Base-by-base conservation (phyloP, 2,329 filamentous ascomycete species). In the Aspergillus fijiensis region DNA sequence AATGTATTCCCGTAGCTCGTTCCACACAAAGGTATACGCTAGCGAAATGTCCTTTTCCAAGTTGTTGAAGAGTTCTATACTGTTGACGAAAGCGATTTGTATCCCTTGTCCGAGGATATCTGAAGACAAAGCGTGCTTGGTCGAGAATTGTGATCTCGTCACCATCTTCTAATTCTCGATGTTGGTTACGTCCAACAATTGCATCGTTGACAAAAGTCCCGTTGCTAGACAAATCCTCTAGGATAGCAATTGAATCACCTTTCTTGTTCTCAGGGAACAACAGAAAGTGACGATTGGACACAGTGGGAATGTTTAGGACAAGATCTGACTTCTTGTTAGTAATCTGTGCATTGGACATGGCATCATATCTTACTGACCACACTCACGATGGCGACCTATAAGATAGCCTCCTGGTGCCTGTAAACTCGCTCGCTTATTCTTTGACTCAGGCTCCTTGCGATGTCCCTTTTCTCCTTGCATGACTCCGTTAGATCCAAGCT, bases 191-290 rank as follows among this genome's bases (percentile, higher is more conserved):
- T 25, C 95, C 95, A 25, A 99, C 86, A 31, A 96, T 84, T 16
- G 88, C 89, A 69, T 97, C 92, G 71, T 98, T 98, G 68, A 99
- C 89, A 72, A 93, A 99, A 0, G 96, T 99, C 54, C 95, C 95
- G 73, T 99, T 99, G 72, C 88, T 95, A 6, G 95, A 99, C 21
- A 98, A 79, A 74, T 99, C 95, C 74, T 99, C 93, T 5, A 99
- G 77, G 12, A 98, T 85, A 9, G 92, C 94, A 48, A 87, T 77
- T 0, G 81, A 72, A 63, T 82, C 81, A 35, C 86, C 84, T 54
- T 80, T 78, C 63, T 81, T 84, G 65, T 84, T 86, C 71, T 88
- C 84, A 53, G 80, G 73, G 66, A 82, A 80, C 56, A 83, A 65
- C 49, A 82, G 65, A 86, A 83, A 65, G 81, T 84, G 74, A 4